phyloP scores from a whole-genome alignment of 1,139 yeast genomes.

The Kazachstania sp. region DNA sequence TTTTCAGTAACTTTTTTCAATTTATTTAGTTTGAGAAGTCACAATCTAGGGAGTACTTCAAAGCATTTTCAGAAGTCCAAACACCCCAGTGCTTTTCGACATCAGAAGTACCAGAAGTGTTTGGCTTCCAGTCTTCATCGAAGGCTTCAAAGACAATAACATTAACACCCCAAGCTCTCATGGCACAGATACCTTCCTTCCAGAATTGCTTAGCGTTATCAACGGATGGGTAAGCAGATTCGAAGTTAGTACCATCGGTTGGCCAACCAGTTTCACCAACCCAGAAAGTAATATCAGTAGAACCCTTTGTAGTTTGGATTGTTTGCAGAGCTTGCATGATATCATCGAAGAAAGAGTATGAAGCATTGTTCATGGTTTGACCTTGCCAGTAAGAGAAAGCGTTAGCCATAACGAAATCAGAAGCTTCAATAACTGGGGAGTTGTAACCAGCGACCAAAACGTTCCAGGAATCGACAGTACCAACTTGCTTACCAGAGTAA shows the following conservation, averaged over 20 bases:
- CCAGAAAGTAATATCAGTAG: conserved; percentile 79
- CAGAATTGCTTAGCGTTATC: conserved; percentile 72
- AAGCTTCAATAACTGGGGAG: conserved; percentile 60
- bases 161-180: conserved; percentile 92
- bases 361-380: conserved; percentile 68
- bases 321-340: conserved; percentile 91
- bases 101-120: conserved; percentile 71
- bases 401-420: conserved; percentile 82
- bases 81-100: conserved; percentile 95
- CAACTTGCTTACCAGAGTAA: conserved; percentile 65
- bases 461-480: conserved; percentile 96
- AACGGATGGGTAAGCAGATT: conserved; percentile 54
- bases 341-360: conserved; percentile 88
- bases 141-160: conserved; percentile 89
- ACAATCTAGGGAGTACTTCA: conserved; percentile 56
- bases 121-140: conserved; percentile 95
- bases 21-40: conserved; percentile 32
- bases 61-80: conserved; percentile 47
- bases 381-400: conserved; percentile 99
- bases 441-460: conserved; percentile 71
- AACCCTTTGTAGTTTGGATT: conserved; percentile 76
- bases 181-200: conserved; percentile 82
- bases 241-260: conserved; percentile 71
- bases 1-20: neutral
- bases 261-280: conserved; percentile 99